Evolutionary conservation across 768 basidiomycete species (phyloP).

Genomic region (Tephrocybe rancida): DNA sequence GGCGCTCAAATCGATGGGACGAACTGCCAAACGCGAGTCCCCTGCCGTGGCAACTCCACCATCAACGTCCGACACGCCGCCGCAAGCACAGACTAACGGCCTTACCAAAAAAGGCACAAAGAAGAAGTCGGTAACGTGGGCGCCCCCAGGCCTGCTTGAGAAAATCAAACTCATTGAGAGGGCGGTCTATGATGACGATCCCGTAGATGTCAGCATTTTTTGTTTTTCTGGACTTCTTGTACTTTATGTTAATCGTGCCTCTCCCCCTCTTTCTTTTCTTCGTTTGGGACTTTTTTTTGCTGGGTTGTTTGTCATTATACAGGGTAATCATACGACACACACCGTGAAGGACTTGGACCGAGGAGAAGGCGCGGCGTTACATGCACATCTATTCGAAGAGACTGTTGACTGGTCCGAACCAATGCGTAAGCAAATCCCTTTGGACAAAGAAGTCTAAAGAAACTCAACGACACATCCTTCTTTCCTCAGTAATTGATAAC

Average conservation of each 20-base stretch:
- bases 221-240: constrained; percentile 39
- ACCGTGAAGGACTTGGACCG: constrained; percentile 86
- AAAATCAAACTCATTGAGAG: constrained; percentile 79
- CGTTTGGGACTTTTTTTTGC: constrained; percentile 22
- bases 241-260: constrained; percentile 55
- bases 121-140: constrained; percentile 82
- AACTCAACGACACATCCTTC: constrained; percentile 15
- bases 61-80: constrained; percentile 32
- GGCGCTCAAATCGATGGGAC: constrained; percentile 74
- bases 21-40: constrained; percentile 57
- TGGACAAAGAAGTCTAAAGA: constrained; percentile 13
- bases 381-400: constrained; percentile 84
- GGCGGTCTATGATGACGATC: constrained; percentile 89
- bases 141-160: constrained; percentile 73
- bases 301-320: constrained; percentile 38
- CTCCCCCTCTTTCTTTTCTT: constrained; percentile 28
- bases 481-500: constrained; percentile 59
- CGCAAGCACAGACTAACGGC: constrained; percentile 22
- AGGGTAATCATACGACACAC: constrained; percentile 74
- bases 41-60: constrained; percentile 66
- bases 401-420: constrained; percentile 87
- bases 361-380: constrained; percentile 84
- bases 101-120: constrained; percentile 52
- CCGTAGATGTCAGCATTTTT: constrained; percentile 74
- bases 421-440: constrained; percentile 57